Evolutionary conservation across 148 eudicot genomes (phyloP).

Genomic region (Polygonum maritimum): DNA sequence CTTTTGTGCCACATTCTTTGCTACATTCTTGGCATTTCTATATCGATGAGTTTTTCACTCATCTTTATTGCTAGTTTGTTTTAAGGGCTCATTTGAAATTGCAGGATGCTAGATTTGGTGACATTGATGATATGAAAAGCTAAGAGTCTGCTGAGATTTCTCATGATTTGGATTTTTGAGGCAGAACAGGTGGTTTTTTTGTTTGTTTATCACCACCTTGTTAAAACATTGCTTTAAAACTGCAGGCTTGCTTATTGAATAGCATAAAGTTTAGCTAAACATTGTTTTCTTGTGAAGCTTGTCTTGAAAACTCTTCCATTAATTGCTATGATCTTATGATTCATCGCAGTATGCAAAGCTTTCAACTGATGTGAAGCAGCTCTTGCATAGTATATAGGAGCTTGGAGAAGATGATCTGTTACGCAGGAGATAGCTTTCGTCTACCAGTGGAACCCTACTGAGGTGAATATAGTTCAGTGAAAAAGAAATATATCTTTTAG

Average conservation of each 20-base stretch:
- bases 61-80: background rate
- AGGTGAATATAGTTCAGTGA: background rate
- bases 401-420: background rate
- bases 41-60: background rate
- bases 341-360: background rate
- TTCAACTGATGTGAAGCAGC: background rate
- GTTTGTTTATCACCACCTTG: background rate
- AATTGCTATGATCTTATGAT: background rate
- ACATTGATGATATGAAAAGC: conserved; percentile 53
- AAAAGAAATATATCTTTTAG: too few species aligned
- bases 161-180: conserved; percentile 60
- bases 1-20: too few species aligned
- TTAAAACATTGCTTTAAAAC: background rate
- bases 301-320: background rate
- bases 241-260: background rate
- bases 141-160: conserved; percentile 55
- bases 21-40: too few species aligned
- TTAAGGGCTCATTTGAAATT: background rate
- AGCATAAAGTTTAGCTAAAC: background rate
- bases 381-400: conserved; percentile 1
- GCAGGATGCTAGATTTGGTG: conserved; percentile 90
- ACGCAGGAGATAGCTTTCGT: background rate
- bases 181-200: conserved; percentile 61
- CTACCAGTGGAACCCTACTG: background rate
- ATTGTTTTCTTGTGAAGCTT: background rate